Conservation (phyloP, 495 filamentous ascomycete genomes). For the Massariosphaeria phaeospora region DNA sequence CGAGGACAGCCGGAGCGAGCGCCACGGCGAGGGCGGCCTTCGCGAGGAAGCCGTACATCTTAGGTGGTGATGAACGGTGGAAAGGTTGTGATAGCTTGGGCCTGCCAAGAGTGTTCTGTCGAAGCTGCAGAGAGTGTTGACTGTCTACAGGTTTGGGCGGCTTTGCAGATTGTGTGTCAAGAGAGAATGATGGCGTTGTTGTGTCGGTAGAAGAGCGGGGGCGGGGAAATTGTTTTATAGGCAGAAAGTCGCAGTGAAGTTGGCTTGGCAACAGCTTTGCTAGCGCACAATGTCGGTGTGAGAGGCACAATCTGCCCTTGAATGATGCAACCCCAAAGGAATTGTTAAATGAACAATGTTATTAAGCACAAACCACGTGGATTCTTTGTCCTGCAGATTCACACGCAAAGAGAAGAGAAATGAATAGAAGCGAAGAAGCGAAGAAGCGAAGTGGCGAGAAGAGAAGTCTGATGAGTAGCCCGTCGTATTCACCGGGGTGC, state of each 20-base stretch:
- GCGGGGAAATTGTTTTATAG: neutral
- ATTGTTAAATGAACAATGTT: slow-evolving; percentile 15
- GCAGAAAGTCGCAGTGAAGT: neutral
- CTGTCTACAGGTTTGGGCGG: neutral
- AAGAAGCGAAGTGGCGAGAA: too few relatives aligned
- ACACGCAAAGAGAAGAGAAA: slow-evolving; percentile 2
- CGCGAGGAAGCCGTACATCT: slow-evolving; percentile 24
- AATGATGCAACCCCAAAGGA: slow-evolving; percentile 5
- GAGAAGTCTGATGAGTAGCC: neutral
- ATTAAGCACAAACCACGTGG: too few relatives aligned
- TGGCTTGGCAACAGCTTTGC: slow-evolving; percentile 1
- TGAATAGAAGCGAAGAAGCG: neutral
- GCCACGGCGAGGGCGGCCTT: slow-evolving; percentile 34
- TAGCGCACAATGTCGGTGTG: slow-evolving; percentile 14
- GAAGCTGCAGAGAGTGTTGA: neutral
- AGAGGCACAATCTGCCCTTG: slow-evolving; percentile 3
- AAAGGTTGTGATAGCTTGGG: neutral
- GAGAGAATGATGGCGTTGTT: too few relatives aligned
- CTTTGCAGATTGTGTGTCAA: neutral
- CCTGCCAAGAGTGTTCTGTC: neutral
- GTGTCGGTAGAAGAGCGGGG: neutral
- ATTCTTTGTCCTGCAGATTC: slow-evolving; percentile 14
- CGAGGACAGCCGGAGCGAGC: slow-evolving; percentile 35
- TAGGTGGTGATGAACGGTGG: neutral
- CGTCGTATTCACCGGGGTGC: slow-evolving; percentile 2